A percentile compares a stretch with the other conserved stretches of the same genome.
Conservation (phyloP, 1,284 basidiomycete genomes). For the Leccinum subrobustum region DNA sequence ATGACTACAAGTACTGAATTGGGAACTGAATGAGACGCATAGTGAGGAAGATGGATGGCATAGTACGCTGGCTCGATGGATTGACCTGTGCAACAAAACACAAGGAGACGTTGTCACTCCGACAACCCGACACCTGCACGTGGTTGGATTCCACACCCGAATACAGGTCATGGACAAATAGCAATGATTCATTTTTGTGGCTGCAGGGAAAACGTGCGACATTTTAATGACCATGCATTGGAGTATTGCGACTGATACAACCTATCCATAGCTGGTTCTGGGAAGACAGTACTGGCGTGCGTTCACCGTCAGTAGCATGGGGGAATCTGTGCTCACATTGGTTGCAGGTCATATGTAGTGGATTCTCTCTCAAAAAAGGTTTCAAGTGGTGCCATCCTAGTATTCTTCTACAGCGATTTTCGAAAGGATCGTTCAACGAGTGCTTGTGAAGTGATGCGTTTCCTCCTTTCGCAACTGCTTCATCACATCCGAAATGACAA, state of each 20-base stretch:
- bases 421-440: conserved; percentile 5
- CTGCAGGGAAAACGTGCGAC: neutral
- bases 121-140: neutral
- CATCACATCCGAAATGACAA: neutral
- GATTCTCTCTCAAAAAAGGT: neutral
- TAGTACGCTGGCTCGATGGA: conserved; percentile 8
- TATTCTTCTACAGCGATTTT: conserved; percentile 15
- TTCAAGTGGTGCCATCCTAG: neutral
- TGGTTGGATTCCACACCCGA: neutral
- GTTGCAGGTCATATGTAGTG: conserved; percentile 7
- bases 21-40: neutral
- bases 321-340: neutral
- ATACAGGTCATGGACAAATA: neutral
- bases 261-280: neutral
- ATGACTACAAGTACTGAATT: neutral
- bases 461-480: conserved; percentile 10
- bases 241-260: neutral
- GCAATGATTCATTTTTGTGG: neutral
- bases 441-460: conserved; percentile 11
- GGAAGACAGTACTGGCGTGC: neutral
- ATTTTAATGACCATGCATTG: neutral
- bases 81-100: conserved; percentile 1
- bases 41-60: neutral
- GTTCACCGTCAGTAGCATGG: neutral
- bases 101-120: neutral